phyloP scores from a whole-genome alignment of 2,329 filamentous ascomycete species.

The Xylaria polymorpha region DNA sequence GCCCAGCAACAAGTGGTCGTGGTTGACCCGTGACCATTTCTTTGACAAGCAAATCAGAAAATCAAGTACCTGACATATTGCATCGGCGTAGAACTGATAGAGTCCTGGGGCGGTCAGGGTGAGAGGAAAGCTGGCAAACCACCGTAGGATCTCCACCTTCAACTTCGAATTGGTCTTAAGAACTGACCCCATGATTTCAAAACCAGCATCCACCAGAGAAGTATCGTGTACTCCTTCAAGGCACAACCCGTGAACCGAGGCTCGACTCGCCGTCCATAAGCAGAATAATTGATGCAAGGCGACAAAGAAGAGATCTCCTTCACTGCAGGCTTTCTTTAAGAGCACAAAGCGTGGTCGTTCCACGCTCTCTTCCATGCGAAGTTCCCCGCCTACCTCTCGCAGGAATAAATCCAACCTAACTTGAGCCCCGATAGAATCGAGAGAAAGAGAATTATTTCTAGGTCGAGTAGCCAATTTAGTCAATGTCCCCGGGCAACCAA shows the following conservation, averaged over 20 bases:
- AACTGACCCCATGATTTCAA: conserved; percentile 51
- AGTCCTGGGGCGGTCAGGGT: conserved; percentile 35
- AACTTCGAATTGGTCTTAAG: conserved; percentile 55
- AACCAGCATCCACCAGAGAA: conserved; percentile 49
- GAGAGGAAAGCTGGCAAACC: conserved; percentile 54
- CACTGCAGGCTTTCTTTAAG: conserved; percentile 65
- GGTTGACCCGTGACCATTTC: conserved; percentile 54
- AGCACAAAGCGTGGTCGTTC: conserved; percentile 65
- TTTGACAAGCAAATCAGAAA: conserved; percentile 59
- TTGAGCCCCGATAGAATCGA: conserved; percentile 37
- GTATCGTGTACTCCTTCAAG: conserved; percentile 45
- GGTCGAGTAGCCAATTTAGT: conserved; percentile 10
- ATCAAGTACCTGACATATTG: conserved; percentile 53
- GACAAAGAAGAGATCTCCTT: conserved; percentile 71
- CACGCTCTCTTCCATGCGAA: conserved; percentile 46
- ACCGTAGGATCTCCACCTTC: conserved; percentile 45
- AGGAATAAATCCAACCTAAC: conserved; percentile 33
- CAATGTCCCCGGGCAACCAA: conserved; percentile 6
- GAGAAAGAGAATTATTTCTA: conserved; percentile 40
- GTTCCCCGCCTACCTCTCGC: conserved; percentile 35
- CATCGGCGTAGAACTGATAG: conserved; percentile 36
- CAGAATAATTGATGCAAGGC: conserved; percentile 74
- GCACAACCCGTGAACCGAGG: conserved; percentile 53
- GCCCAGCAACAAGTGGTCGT: conserved; percentile 51
- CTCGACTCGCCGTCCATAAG: conserved; percentile 59